These are phyloP conservation scores for Polygonum maritimum DNA, from an alignment of 148 eudicot genomes.

Conservation along the genomic window DNA sequence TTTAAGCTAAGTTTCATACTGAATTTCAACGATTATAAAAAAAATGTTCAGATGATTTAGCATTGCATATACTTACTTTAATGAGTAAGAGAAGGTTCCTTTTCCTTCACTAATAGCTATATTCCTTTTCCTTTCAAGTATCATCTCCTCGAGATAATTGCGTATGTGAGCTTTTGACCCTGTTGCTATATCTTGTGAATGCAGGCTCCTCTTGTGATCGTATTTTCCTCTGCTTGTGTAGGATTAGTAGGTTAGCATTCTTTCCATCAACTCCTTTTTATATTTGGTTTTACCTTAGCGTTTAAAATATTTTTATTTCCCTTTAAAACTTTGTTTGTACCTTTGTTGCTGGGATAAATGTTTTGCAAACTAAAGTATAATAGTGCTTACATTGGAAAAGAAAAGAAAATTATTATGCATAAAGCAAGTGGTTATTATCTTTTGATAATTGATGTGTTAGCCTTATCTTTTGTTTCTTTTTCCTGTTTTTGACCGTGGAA, in stretches of 20 bases:
- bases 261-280: neutral
- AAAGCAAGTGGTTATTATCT: neutral
- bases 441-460: too few species aligned
- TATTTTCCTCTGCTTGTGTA: conserved; percentile 92
- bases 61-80: neutral
- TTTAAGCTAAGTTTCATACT: neutral
- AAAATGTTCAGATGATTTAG: neutral
- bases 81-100: neutral
- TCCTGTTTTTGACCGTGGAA: too few species aligned
- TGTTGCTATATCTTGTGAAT: conserved; percentile 6
- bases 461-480: too few species aligned
- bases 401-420: neutral
- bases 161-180: neutral
- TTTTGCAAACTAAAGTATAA: neutral
- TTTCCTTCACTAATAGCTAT: neutral
- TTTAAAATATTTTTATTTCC: neutral
- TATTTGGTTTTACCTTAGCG: neutral
- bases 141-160: neutral
- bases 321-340: neutral
- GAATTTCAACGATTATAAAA: neutral
- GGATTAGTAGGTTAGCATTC: conserved; percentile 63
- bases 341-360: neutral
- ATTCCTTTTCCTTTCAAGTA: neutral
- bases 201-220: conserved; percentile 85
- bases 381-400: neutral